Evolutionary conservation across 495 filamentous ascomycete species (phyloP).

Genomic region (Podospora tetraspora): DNA sequence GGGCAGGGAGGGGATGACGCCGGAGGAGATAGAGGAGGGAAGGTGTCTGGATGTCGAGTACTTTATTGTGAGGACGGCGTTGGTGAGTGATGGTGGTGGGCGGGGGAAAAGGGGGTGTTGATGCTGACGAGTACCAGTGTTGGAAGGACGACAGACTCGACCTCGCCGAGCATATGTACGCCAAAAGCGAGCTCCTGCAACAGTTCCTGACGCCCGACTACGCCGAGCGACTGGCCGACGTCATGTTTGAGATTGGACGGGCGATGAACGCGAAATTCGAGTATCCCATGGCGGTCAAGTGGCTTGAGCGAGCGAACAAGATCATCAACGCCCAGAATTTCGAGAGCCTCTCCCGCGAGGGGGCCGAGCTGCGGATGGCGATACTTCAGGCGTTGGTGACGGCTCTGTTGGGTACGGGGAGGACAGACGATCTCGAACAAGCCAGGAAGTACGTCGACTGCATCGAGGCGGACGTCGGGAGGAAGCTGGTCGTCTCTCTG

Average conservation of each 20-base stretch:
- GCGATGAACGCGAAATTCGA: constrained; percentile 49
- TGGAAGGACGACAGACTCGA: constrained; percentile 67
- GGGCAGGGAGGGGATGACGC: constrained; percentile 15
- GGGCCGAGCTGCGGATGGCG: constrained; percentile 58
- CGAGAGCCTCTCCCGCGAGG: constrained; percentile 52
- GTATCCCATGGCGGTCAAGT: constrained; percentile 54
- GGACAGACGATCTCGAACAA: constrained; percentile 41
- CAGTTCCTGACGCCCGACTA: constrained; percentile 42
- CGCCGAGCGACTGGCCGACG: constrained; percentile 63
- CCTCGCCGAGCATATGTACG: constrained; percentile 72
- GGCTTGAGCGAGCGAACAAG: constrained; percentile 68
- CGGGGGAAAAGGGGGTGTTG: not conserved
- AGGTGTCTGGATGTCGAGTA: constrained; percentile 57
- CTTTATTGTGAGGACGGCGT: constrained; percentile 58
- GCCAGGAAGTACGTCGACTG: constrained; percentile 54
- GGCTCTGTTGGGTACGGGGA: constrained; percentile 44
- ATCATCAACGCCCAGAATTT: constrained; percentile 52
- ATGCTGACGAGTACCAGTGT: constrained; percentile 46
- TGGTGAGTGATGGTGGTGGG: constrained; percentile 47
- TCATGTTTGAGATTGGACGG: constrained; percentile 67
- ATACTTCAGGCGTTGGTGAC: constrained; percentile 60
- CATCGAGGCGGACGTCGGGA: constrained; percentile 56
- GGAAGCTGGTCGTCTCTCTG: constrained; percentile 60
- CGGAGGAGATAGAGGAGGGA: constrained; percentile 28
- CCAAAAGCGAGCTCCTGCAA: constrained; percentile 44